Percentiles rank a stretch among this genome's conserved stretches.
phyloP scores from a whole-genome alignment of 495 filamentous ascomycete species.

The Rusavskia elegans region DNA sequence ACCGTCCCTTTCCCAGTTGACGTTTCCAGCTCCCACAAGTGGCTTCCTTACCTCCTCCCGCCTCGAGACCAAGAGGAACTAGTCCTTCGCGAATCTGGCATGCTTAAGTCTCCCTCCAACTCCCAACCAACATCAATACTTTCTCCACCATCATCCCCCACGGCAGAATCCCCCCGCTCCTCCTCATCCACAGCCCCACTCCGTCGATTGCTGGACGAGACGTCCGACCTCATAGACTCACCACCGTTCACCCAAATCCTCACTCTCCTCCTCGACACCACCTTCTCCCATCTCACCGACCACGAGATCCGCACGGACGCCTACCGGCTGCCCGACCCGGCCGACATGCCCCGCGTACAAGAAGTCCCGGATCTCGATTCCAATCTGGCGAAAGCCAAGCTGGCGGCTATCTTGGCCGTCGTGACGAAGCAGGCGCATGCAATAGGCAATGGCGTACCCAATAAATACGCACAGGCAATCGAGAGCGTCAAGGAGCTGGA shows the following conservation, averaged over 20 bases:
- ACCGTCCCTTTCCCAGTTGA: not conserved
- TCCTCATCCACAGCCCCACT: conserved; percentile 30
- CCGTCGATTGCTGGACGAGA: conserved; percentile 85
- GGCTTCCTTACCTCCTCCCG: conserved; percentile 78
- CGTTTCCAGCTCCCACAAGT: conserved; percentile 33
- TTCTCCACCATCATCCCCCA: conserved; percentile 2
- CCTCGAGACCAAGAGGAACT: conserved; percentile 57
- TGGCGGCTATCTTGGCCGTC: conserved; percentile 78
- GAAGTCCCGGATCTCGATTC: conserved; percentile 15
- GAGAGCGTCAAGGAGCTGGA: conserved; percentile 76
- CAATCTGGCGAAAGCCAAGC: conserved; percentile 40
- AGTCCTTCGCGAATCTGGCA: conserved; percentile 71
- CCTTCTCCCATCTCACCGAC: conserved; percentile 68
- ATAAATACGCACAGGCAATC: conserved; percentile 77
- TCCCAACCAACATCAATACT: conserved; percentile 24
- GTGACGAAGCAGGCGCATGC: conserved; percentile 76
- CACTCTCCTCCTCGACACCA: conserved; percentile 71
- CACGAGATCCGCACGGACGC: conserved; percentile 60
- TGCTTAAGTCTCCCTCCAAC: conserved; percentile 24
- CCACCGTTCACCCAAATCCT: conserved; percentile 73
- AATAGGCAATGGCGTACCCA: conserved; percentile 71
- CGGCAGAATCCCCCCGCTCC: conserved; percentile 6
- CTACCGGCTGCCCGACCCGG: conserved; percentile 44
- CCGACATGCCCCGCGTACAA: conserved; percentile 25
- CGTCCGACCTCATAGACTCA: conserved; percentile 87